phyloP scores from a whole-genome alignment of 306 rosid genomes.

The Nissolia schottii region DNA sequence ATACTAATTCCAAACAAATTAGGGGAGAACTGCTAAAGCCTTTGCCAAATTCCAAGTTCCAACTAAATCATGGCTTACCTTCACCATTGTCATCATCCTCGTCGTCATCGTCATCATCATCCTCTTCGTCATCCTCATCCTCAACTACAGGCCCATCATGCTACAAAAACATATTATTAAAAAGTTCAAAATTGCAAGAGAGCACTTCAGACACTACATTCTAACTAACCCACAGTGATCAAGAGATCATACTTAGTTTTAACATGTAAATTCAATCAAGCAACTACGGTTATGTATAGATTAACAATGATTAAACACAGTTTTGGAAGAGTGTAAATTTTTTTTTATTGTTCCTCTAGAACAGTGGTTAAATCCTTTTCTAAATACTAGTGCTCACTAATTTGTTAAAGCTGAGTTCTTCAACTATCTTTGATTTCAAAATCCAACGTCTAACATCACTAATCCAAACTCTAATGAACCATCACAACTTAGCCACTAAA shows the following conservation, averaged over 20 bases:
- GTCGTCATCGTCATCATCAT: conserved; percentile 46
- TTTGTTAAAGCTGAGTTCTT: neutral
- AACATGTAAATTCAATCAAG: neutral
- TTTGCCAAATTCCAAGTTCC: neutral
- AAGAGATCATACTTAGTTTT: no score
- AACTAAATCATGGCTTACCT: conserved; percentile 57
- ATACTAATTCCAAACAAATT: neutral
- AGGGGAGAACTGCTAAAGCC: neutral
- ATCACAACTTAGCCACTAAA: neutral
- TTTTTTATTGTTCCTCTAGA: neutral
- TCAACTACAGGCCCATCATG: conserved; percentile 75
- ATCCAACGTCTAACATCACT: neutral
- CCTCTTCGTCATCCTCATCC: conserved; percentile 71
- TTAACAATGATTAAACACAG: neutral
- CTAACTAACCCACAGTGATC: neutral
- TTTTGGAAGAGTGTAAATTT: neutral
- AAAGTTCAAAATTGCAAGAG: neutral
- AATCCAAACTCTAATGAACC: neutral
- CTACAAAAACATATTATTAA: conserved; percentile 26
- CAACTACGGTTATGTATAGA: neutral
- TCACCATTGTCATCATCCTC: conserved; percentile 66
- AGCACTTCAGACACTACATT: neutral
- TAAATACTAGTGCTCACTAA: neutral
- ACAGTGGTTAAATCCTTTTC: neutral
- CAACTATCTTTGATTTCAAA: neutral